A percentile compares a stretch with the other conserved stretches of the same genome.
These are phyloP conservation scores for Mychonastes homosphaera DNA, from an alignment of 139 green algal genomes.

Conservation along the genomic window DNA sequence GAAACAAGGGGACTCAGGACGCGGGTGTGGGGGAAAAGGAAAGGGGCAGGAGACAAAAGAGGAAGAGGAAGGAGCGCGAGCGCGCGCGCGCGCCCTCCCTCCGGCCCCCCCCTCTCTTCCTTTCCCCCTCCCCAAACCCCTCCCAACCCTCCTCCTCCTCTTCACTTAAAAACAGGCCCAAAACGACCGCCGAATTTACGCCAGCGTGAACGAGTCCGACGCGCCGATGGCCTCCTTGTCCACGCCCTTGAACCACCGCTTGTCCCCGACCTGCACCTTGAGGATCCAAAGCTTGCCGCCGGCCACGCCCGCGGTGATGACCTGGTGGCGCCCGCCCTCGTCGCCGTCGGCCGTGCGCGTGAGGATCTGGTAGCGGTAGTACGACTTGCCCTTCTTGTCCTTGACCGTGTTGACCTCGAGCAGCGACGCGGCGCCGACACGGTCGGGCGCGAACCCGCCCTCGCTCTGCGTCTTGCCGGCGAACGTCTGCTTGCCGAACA, in stretches of 20 bases:
- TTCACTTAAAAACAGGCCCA: too few species aligned
- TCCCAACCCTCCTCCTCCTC: too few species aligned
- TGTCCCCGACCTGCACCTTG: constrained; percentile 84
- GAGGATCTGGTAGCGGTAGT: constrained; percentile 89
- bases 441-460: constrained; percentile 85
- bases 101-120: too few species aligned
- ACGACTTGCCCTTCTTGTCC: constrained; percentile 91
- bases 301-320: constrained; percentile 80
- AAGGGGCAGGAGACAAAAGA: too few species aligned
- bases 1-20: too few species aligned
- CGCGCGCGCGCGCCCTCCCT: too few species aligned
- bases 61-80: too few species aligned
- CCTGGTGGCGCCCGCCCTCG: constrained; percentile 92
- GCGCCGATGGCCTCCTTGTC: constrained; percentile 52
- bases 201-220: constrained; percentile 75
- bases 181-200: too few species aligned
- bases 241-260: constrained; percentile 91
- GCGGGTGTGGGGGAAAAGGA: too few species aligned
- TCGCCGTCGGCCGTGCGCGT: constrained; percentile 83
- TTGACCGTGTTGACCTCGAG: constrained; percentile 64
- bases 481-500: constrained; percentile 72
- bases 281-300: constrained; percentile 81
- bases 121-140: too few species aligned
- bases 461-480: constrained; percentile 76
- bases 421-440: constrained; percentile 68